Evolutionary conservation across 1,284 basidiomycete genomes (phyloP).

Genomic region (Apiotrichum siamense): DNA sequence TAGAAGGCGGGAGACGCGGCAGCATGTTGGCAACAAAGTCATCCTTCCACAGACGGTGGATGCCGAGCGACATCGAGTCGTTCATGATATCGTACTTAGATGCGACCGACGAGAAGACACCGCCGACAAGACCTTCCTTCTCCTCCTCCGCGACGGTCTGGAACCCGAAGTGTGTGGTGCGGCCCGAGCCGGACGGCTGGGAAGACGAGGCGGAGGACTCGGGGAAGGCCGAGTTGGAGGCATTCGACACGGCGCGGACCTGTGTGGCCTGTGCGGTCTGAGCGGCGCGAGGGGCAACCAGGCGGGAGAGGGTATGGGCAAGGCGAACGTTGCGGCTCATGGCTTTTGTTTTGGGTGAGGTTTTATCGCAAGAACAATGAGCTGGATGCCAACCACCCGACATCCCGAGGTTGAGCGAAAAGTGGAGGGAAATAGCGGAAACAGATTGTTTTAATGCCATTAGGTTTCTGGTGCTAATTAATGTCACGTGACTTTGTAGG

Average conservation of each 20-base stretch:
- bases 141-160: slow-evolving; percentile 70
- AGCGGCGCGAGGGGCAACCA: slow-evolving; percentile 8
- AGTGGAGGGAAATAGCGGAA: background rate
- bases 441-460: background rate
- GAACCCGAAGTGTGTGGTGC: slow-evolving; percentile 87
- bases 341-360: background rate
- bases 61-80: slow-evolving; percentile 93
- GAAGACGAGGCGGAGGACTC: background rate
- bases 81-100: slow-evolving; percentile 98
- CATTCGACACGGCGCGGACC: slow-evolving; percentile 14
- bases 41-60: slow-evolving; percentile 98
- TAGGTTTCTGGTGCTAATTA: background rate
- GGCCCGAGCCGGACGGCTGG: slow-evolving; percentile 12
- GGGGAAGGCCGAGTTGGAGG: background rate
- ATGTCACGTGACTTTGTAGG: background rate
- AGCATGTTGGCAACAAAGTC: slow-evolving; percentile 73
- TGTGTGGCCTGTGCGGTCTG: background rate
- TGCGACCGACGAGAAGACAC: slow-evolving; percentile 93
- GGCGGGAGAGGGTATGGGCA: slow-evolving; percentile 6
- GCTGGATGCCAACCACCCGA: too few species aligned
- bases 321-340: slow-evolving; percentile 18
- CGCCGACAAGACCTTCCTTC: slow-evolving; percentile 67
- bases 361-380: background rate
- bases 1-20: slow-evolving; percentile 52
- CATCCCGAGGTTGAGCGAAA: background rate